Evolutionary conservation across 768 basidiomycete species (phyloP).

Genomic region (Hypholoma sublateritium): DNA sequence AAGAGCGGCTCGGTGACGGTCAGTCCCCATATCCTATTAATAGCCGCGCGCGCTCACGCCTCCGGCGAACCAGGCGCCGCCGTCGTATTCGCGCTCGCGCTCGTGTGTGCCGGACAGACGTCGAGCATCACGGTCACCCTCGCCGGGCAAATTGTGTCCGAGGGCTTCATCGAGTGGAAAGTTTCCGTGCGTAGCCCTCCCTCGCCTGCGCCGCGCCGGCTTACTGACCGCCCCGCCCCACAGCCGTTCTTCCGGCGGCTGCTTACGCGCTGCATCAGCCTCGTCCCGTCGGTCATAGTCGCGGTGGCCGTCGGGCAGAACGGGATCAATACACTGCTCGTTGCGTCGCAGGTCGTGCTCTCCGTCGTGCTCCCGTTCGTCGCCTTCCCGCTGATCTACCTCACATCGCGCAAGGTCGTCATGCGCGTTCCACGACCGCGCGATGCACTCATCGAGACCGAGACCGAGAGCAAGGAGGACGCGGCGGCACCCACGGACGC

Average conservation of each 20-base stretch:
- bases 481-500: not conserved
- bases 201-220: not conserved
- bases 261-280: constrained; percentile 66
- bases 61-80: constrained; percentile 48
- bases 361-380: constrained; percentile 77
- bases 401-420: constrained; percentile 58
- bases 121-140: constrained; percentile 78
- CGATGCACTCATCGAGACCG: constrained; percentile 7
- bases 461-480: not conserved
- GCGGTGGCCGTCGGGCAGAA: constrained; percentile 63
- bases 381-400: constrained; percentile 67
- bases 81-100: constrained; percentile 70
- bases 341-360: constrained; percentile 75
- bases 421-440: constrained; percentile 56
- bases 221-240: not conserved
- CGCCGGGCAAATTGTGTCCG: constrained; percentile 77
- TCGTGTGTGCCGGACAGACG: constrained; percentile 75
- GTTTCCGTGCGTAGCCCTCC: constrained; percentile 42
- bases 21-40: constrained; percentile 13
- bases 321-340: constrained; percentile 68
- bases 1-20: constrained; percentile 56
- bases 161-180: constrained; percentile 79
- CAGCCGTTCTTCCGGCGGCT: constrained; percentile 64
- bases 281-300: constrained; percentile 68
- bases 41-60: not conserved